Evolutionary conservation across 192 early-diverging fungal species (phyloP).

Genomic region (Jimgerdemannia flammicorona): DNA sequence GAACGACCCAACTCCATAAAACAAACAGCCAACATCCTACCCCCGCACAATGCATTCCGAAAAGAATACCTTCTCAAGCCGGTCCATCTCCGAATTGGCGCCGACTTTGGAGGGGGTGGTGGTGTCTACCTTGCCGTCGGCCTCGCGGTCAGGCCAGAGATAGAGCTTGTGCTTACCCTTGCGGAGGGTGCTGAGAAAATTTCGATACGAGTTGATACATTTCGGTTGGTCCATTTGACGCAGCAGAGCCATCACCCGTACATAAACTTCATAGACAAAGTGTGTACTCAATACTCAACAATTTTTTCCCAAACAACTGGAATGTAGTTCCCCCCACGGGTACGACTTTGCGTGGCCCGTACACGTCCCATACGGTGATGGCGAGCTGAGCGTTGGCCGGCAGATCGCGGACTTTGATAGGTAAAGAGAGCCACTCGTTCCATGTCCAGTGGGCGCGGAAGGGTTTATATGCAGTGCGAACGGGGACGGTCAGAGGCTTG

Average conservation of each 20-base stretch:
- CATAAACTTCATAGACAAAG: neutral
- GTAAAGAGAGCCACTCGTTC: conserved; percentile 93
- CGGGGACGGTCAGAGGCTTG: conserved; percentile 58
- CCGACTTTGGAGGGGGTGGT: conserved; percentile 51
- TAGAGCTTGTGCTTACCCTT: conserved; percentile 80
- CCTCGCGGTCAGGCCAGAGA: conserved; percentile 64
- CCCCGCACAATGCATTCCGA: no score
- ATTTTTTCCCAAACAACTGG: conserved; percentile 74
- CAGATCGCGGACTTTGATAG: conserved; percentile 83
- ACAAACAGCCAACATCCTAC: neutral
- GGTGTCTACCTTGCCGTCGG: conserved; percentile 55
- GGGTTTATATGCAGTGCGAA: conserved; percentile 61
- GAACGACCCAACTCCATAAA: neutral
- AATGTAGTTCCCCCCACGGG: conserved; percentile 79
- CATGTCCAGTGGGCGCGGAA: conserved; percentile 67
- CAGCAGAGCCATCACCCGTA: neutral
- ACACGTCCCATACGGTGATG: conserved; percentile 79
- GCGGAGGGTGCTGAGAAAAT: conserved; percentile 60
- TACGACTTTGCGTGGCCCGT: conserved; percentile 67
- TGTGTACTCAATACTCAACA: conserved; percentile 35
- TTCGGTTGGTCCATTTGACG: neutral
- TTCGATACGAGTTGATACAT: neutral
- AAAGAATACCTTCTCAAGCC: conserved; percentile 69
- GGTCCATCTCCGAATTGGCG: conserved; percentile 70
- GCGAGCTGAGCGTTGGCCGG: conserved; percentile 65